These are phyloP conservation scores for Xylaria sp. DNA, from an alignment of 2,329 filamentous ascomycete genomes.

Conservation along the genomic window DNA sequence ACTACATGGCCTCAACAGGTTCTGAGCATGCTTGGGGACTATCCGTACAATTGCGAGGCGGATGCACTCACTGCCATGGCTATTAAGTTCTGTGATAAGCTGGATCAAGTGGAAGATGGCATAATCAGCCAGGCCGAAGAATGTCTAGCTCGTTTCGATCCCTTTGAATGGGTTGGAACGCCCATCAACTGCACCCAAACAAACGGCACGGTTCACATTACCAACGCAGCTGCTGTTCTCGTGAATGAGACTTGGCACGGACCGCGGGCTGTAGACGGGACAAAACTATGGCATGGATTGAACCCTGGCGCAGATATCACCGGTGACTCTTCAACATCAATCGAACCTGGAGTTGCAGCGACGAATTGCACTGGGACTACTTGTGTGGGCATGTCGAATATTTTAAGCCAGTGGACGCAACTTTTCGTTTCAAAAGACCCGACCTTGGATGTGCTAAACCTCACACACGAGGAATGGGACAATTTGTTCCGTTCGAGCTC, in stretches of 20 bases:
- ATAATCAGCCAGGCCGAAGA: conserved; percentile 53
- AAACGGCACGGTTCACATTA: conserved; percentile 22
- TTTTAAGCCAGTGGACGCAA: conserved; percentile 30
- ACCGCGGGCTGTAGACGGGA: conserved; percentile 25
- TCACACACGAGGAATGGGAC: conserved; percentile 33
- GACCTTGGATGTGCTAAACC: conserved; percentile 24
- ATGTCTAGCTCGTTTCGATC: conserved; percentile 50
- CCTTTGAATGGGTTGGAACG: conserved; percentile 44
- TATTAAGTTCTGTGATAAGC: conserved; percentile 52
- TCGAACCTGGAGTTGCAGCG: neutral
- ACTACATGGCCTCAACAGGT: conserved; percentile 38
- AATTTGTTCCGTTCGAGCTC: conserved; percentile 28
- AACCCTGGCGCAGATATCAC: conserved; percentile 36
- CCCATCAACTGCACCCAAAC: conserved; percentile 39
- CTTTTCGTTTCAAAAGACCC: conserved; percentile 36
- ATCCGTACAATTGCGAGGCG: conserved; percentile 36
- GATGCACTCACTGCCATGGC: conserved; percentile 33
- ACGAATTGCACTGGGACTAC: conserved; percentile 17
- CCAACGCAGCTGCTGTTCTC: conserved; percentile 30
- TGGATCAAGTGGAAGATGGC: conserved; percentile 56
- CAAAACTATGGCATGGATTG: conserved; percentile 38
- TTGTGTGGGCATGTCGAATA: neutral
- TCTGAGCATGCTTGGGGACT: conserved; percentile 32
- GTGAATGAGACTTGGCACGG: conserved; percentile 38
- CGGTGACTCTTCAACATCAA: neutral